Evolutionary conservation across 768 basidiomycete species (phyloP).

Genomic region (Boletus sp.): DNA sequence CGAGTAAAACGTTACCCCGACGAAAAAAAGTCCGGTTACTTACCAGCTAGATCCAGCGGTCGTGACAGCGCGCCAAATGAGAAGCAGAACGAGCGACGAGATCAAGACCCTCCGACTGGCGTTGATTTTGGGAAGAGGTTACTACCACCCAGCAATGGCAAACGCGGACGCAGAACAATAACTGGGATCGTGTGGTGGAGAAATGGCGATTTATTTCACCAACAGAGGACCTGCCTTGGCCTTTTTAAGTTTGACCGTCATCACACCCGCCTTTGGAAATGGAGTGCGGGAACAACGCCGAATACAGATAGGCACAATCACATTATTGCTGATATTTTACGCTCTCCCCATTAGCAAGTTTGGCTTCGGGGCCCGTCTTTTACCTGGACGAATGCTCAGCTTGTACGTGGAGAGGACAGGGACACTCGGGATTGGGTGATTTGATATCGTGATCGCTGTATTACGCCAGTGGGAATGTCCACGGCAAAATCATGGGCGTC

Average conservation of each 20-base stretch:
- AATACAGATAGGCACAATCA: constrained; percentile 19
- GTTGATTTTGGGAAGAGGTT: not conserved
- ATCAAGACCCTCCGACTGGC: not conserved
- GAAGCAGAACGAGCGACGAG: not conserved
- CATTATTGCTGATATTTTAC: constrained; percentile 5
- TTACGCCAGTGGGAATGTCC: constrained; percentile 12
- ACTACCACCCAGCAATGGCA: not conserved
- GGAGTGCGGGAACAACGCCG: not conserved
- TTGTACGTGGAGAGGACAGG: constrained; percentile 10
- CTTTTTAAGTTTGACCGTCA: constrained; percentile 15
- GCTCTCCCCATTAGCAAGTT: constrained; percentile 1
- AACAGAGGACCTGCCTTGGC: not conserved
- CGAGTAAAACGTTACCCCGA: not conserved
- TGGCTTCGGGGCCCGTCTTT: not conserved
- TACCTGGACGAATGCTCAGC: not conserved
- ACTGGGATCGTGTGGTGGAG: not conserved
- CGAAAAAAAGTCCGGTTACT: not conserved
- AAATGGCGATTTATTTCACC: constrained; percentile 1
- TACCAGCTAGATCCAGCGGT: constrained; percentile 7
- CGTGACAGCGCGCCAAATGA: not conserved
- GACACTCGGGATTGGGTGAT: constrained; percentile 13
- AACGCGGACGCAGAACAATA: not conserved
- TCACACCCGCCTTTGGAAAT: constrained; percentile 8
- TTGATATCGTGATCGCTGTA: constrained; percentile 14
- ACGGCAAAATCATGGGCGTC: constrained; percentile 14